These are phyloP conservation scores for Mortierella sp. DNA, from an alignment of 371 early-diverging fungal species.

Conservation along the genomic window DNA sequence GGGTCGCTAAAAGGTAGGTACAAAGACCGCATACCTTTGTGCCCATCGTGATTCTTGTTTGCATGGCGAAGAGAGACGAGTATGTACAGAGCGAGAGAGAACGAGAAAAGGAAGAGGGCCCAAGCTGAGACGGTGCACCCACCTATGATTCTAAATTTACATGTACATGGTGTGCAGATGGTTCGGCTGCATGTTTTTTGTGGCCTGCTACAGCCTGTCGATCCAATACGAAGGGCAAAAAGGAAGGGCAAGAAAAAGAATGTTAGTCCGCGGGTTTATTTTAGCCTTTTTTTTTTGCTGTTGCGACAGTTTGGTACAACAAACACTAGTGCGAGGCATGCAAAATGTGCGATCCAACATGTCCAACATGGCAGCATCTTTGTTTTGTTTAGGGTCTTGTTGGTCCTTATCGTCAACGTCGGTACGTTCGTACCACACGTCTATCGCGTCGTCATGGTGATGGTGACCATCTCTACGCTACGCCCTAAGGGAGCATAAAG, in stretches of 20 bases:
- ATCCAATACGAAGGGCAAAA: background rate
- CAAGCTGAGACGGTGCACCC: background rate
- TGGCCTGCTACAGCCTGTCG: background rate
- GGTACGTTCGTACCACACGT: too few species aligned
- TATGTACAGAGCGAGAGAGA: background rate
- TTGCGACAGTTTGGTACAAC: too few species aligned
- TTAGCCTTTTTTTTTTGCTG: background rate
- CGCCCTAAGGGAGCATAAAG: too few species aligned
- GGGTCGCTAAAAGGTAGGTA: background rate
- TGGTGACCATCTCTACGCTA: too few species aligned
- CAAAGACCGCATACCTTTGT: background rate
- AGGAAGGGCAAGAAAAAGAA: background rate
- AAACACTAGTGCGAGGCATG: background rate
- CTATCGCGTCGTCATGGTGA: too few species aligned
- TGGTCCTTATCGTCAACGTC: background rate
- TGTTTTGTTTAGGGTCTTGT: background rate
- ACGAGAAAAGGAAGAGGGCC: background rate
- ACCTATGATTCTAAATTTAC: slow-evolving; percentile 3
- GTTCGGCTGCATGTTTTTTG: background rate
- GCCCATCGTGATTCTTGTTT: background rate
- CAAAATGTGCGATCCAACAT: slow-evolving; percentile 1
- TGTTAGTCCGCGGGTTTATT: background rate
- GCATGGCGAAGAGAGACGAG: background rate
- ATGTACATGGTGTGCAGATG: background rate
- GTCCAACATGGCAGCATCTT: background rate